These are phyloP conservation scores for Ramularia endophylla DNA, from an alignment of 2,329 filamentous ascomycete genomes.

Conservation along the genomic window DNA sequence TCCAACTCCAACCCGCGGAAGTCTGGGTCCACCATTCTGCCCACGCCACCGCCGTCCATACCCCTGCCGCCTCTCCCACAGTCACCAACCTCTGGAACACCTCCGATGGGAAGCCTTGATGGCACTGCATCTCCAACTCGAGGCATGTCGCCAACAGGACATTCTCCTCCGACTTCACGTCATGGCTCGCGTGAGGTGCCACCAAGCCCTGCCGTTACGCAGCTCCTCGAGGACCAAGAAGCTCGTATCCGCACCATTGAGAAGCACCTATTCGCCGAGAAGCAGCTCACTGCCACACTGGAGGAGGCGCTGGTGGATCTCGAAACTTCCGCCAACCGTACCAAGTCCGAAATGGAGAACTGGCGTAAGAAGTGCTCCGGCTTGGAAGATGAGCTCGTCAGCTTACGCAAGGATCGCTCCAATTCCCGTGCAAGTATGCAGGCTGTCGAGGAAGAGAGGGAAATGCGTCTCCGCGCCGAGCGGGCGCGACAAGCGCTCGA, in stretches of 20 bases:
- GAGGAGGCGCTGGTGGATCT: slow-evolving; percentile 94
- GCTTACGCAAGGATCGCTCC: slow-evolving; percentile 55
- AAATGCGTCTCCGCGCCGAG: slow-evolving; percentile 85
- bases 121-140: slow-evolving; percentile 40
- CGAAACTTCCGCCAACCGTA: slow-evolving; percentile 84
- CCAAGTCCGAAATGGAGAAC: slow-evolving; percentile 80
- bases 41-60: slow-evolving; percentile 90
- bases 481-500: slow-evolving; percentile 82
- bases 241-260: slow-evolving; percentile 92
- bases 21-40: slow-evolving; percentile 77
- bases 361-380: slow-evolving; percentile 82
- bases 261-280: slow-evolving; percentile 93
- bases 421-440: slow-evolving; percentile 63
- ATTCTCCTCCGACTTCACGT: slow-evolving; percentile 56
- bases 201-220: slow-evolving; percentile 63
- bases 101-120: slow-evolving; percentile 33
- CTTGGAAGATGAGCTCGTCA: slow-evolving; percentile 65
- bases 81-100: slow-evolving; percentile 44
- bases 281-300: slow-evolving; percentile 88
- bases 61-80: slow-evolving; percentile 86
- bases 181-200: slow-evolving; percentile 55
- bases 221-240: slow-evolving; percentile 91
- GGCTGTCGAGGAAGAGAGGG: slow-evolving; percentile 92
- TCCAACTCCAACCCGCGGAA: slow-evolving; percentile 70
- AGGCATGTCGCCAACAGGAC: slow-evolving; percentile 57